phyloP scores from a whole-genome alignment of 306 rosid genomes.

The Erythrophleum fordii region DNA sequence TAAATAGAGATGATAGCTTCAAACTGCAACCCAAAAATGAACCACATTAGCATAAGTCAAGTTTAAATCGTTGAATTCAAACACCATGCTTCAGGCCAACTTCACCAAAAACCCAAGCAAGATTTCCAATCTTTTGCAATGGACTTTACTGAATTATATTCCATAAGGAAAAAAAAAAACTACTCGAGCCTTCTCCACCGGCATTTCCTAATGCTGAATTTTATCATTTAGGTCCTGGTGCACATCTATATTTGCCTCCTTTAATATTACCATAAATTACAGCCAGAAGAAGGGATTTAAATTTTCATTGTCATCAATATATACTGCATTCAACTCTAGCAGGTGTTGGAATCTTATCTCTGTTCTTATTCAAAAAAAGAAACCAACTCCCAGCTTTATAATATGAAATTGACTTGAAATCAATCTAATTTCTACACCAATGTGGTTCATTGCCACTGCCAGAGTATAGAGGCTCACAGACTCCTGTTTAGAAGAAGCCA shows the following conservation, averaged over 20 bases:
- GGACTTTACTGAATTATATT: conserved; percentile 23
- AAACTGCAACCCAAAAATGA: conserved; percentile 35
- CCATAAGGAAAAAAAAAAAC: neutral
- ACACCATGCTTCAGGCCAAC: conserved; percentile 14
- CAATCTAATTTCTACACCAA: neutral
- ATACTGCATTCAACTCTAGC: conserved; percentile 21
- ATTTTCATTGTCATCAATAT: conserved; percentile 3
- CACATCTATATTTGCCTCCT: neutral
- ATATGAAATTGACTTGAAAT: conserved; percentile 15
- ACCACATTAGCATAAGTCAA: conserved; percentile 22
- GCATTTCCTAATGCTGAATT: conserved; percentile 22
- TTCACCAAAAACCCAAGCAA: conserved; percentile 17
- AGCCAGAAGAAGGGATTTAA: conserved; percentile 24
- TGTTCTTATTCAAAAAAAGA: conserved; percentile 20
- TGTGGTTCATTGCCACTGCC: conserved; percentile 7
- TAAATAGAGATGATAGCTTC: conserved; percentile 17
- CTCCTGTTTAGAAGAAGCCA: conserved; percentile 12
- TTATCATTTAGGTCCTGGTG: conserved; percentile 14
- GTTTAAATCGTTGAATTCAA: conserved; percentile 21
- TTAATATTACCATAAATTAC: conserved; percentile 21
- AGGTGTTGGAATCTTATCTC: conserved; percentile 17
- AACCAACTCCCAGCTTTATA: conserved; percentile 8
- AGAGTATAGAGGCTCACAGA: conserved; percentile 26
- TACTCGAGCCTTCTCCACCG: conserved; percentile 22
- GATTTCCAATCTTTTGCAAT: conserved; percentile 13